Conservation (phyloP, 2,329 filamentous ascomycete genomes). For the Didymella pinodella region DNA sequence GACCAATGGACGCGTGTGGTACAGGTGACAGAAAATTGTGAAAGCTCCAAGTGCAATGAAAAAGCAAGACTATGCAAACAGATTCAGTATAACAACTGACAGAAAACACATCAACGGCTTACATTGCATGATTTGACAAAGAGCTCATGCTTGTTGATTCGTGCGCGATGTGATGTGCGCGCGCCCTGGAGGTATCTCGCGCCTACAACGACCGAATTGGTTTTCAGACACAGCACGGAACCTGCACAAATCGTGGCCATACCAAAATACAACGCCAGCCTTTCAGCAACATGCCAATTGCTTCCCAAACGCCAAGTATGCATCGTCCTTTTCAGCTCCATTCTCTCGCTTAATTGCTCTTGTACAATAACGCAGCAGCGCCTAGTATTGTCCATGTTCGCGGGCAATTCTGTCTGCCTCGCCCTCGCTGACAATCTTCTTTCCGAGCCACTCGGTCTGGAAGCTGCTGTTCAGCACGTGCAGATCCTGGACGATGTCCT, state of each 20-base stretch:
- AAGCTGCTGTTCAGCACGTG: slow-evolving; percentile 85
- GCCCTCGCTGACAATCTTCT: slow-evolving; percentile 48
- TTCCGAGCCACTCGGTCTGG: slow-evolving; percentile 72
- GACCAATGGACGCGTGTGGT: neutral
- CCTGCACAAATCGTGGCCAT: neutral
- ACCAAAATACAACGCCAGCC: slow-evolving; percentile 16
- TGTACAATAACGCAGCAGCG: neutral
- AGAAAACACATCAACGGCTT: neutral
- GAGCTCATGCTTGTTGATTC: neutral
- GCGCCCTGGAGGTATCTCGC: slow-evolving; percentile 2
- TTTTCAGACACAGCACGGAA: neutral
- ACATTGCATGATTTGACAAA: neutral
- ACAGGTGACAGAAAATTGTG: neutral
- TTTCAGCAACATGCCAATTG: slow-evolving; percentile 14
- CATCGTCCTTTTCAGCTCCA: neutral
- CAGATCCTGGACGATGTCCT: slow-evolving; percentile 82
- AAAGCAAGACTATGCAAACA: neutral
- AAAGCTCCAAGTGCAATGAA: neutral
- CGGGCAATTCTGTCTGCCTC: slow-evolving; percentile 44
- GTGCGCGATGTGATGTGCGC: neutral
- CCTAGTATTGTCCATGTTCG: slow-evolving; percentile 42
- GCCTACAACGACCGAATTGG: neutral
- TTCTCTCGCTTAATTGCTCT: neutral
- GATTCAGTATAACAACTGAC: neutral
- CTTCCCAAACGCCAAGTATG: slow-evolving; percentile 21